phyloP scores from a whole-genome alignment of 257 asterid genomes.

The Rauvolfia tetraphylla region DNA sequence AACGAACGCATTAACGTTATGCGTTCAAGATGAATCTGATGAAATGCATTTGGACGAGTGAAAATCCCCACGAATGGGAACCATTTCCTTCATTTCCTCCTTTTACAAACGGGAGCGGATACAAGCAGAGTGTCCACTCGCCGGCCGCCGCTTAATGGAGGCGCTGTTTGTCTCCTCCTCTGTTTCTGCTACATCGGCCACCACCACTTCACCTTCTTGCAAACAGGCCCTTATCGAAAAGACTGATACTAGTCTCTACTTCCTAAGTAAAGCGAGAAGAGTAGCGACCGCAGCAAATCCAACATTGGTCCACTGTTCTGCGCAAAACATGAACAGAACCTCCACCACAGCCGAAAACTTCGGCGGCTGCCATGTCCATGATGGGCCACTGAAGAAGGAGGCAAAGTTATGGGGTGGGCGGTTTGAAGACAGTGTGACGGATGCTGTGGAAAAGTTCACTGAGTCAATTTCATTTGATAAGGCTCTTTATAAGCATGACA shows the following conservation, averaged over 20 bases:
- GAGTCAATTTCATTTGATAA: constrained; percentile 91
- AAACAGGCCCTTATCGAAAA: constrained; percentile 9
- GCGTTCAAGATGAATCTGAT: too few relatives aligned
- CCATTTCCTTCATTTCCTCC: background rate
- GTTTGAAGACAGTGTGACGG: constrained; percentile 85
- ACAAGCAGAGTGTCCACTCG: background rate
- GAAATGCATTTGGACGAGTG: too few relatives aligned
- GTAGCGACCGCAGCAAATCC: background rate
- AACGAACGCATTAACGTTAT: too few relatives aligned
- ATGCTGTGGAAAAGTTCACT: constrained; percentile 85
- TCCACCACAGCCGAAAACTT: background rate
- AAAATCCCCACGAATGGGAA: too few relatives aligned
- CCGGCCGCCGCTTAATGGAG: constrained; percentile 29
- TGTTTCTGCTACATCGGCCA: constrained; percentile 11
- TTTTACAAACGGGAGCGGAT: background rate
- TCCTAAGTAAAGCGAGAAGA: background rate
- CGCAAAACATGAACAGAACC: constrained; percentile 20
- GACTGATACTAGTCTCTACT: background rate
- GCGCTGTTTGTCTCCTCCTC: constrained; percentile 17
- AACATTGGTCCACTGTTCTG: constrained; percentile 15
- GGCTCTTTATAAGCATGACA: constrained; percentile 86
- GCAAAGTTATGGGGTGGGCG: constrained; percentile 97
- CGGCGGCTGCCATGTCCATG: background rate
- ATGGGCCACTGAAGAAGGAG: constrained; percentile 38
- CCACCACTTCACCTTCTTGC: constrained; percentile 15